Base-by-base conservation (phyloP, 352 stramenopile genomes). In the Pythium pyrilobum region DNA sequence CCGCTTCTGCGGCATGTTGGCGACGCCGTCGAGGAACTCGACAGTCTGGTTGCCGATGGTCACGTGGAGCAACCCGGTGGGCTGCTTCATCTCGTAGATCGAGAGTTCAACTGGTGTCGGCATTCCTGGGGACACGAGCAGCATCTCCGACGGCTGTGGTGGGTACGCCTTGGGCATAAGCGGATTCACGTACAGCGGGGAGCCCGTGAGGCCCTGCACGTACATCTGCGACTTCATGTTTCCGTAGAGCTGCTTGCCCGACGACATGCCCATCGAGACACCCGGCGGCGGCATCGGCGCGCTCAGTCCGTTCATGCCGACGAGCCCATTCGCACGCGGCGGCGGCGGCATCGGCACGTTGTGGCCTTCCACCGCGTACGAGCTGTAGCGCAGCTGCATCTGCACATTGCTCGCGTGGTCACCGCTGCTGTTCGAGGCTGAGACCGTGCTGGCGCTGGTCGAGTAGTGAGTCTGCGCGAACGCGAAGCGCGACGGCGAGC, bases 51-150 rank as follows among this genome's bases (percentile, higher is more conserved):
- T 91, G 45, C 81, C 81, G 27, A 73, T 62, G 2, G 81, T 91
- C 57, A 91, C 81, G 61, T 91, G 81, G 23, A 91, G 69, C 48
- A 87, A 82, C 34, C 81, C 81, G 15, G 81, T 91, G 5, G 81
- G 81, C 52, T 91, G 81, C 62, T 91, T 91, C 64, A 76, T 75
- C 59, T 91, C 81, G 73, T 91, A 91, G 71, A 89, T 88, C 60
- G 81, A 91, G 44, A 91, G 57, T 57, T 91, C 77, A 46, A 88
- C 60, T 6, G 81, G 81, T 36, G 81, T 89, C 31, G 81, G 81
- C 40, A 89, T 44, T 18, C 81, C 81, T 2, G 81, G 81, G 10
- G 77, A 85, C 25, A 91, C 81, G 16, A 75, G 59, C 44, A 89
- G 67, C 62, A 85, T 53, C 16, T 91, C 81, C 9, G 59, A 46